Conservation (phyloP, 2,329 filamentous ascomycete species). For the Trichoderma brevicompactum region DNA sequence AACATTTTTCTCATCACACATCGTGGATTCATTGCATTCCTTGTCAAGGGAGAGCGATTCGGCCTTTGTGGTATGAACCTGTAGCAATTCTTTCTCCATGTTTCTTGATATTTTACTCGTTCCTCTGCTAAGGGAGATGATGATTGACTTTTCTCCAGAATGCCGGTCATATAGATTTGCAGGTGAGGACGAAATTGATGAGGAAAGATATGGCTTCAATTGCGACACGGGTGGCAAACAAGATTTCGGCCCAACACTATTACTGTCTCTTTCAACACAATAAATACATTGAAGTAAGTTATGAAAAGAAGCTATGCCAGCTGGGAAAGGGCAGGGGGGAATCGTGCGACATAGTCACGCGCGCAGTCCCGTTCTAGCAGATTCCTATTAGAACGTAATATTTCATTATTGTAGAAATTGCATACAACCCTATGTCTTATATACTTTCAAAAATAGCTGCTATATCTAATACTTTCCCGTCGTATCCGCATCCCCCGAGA, state of each 20-base stretch:
- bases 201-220: not conserved
- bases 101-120: not conserved
- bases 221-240: not conserved
- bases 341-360: no score
- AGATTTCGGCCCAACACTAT: not conserved
- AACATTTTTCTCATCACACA: not conserved
- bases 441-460: slow-evolving; percentile 1
- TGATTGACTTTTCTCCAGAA: not conserved
- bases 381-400: no score
- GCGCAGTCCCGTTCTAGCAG: no score
- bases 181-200: not conserved
- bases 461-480: slow-evolving; percentile 11
- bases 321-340: no score
- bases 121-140: no score
- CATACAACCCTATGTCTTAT: not conserved
- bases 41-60: not conserved
- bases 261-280: not conserved
- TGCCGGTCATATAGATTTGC: not conserved
- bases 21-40: not conserved
- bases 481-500: slow-evolving; percentile 1
- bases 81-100: not conserved
- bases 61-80: not conserved
- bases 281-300: no score
- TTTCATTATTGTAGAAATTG: no score
- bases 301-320: no score